Conservation (phyloP, 306 rosid genomes). For the Fragaria vesca region DNA sequence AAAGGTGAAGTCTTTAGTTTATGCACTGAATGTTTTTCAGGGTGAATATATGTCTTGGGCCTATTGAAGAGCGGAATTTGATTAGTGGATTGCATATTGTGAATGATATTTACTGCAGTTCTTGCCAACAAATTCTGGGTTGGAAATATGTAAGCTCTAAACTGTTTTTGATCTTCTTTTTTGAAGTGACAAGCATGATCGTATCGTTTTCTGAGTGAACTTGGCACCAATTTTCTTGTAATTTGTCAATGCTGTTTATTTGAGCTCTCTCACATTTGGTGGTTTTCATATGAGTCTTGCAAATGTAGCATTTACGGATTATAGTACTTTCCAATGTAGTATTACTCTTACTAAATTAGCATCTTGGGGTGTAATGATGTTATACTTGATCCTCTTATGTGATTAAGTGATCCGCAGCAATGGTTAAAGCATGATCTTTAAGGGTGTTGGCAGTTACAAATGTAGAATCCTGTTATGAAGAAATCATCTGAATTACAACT, state of each 20-base stretch:
- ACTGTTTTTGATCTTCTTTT: not conserved
- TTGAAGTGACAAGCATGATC: not conserved
- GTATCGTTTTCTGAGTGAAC: not conserved
- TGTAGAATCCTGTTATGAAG: not conserved
- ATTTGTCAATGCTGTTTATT: not conserved
- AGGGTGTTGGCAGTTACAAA: not conserved
- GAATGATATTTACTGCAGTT: conserved; percentile 40
- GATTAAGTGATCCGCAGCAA: not conserved
- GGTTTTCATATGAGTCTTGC: not conserved
- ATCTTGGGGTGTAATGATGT: not conserved
- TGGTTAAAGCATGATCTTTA: not conserved
- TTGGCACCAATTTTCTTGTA: not conserved
- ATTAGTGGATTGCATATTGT: conserved; percentile 41
- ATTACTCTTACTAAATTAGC: not conserved
- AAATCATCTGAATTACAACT: not conserved
- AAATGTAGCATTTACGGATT: not conserved
- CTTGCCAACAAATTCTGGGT: conserved; percentile 42
- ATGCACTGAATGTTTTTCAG: not conserved
- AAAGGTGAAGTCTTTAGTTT: not conserved
- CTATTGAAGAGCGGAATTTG: conserved; percentile 30
- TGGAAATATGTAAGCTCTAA: conserved; percentile 34
- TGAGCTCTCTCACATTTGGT: not conserved
- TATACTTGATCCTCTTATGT: not conserved
- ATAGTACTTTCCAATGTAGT: not conserved
- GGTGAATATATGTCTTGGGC: conserved; percentile 35